Percentiles rank a stretch among this genome's conserved stretches.
Conservation (phyloP, 805 yeast species). For the Yamadazyma endophytica region DNA sequence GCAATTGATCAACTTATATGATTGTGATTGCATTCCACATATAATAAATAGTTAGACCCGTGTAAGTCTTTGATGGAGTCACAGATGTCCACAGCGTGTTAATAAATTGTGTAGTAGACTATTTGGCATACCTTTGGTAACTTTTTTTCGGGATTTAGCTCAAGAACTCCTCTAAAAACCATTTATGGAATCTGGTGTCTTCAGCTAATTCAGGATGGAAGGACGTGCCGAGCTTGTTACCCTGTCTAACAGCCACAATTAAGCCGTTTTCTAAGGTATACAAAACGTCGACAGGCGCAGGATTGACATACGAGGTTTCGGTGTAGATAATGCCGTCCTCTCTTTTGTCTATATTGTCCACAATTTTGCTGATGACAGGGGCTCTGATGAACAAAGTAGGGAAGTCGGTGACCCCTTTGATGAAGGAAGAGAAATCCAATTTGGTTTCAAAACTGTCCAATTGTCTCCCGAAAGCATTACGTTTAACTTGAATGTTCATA, state of each 20-base stretch:
- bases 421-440: constrained; percentile 42
- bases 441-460: constrained; percentile 54
- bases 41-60: no score
- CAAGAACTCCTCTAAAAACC: constrained; percentile 64
- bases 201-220: constrained; percentile 74
- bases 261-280: constrained; percentile 30
- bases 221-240: constrained; percentile 63
- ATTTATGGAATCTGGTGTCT: constrained; percentile 61
- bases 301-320: constrained; percentile 19
- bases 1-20: no score
- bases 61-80: no score
- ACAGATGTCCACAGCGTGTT: no score
- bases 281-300: constrained; percentile 37
- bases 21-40: no score
- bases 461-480: constrained; percentile 82
- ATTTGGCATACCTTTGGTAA: no score
- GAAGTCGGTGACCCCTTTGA: constrained; percentile 37
- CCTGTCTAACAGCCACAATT: constrained; percentile 73
- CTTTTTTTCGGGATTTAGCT: no score
- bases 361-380: constrained; percentile 51
- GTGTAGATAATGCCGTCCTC: constrained; percentile 14
- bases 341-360: constrained; percentile 4
- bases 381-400: constrained; percentile 67
- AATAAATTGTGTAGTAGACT: no score
- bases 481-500: constrained; percentile 55